A percentile compares a stretch with the other conserved stretches of the same genome.
These are phyloP conservation scores for Lodderomyces jiufengensis DNA, from an alignment of 1,139 yeast genomes.

Conservation along the genomic window DNA sequence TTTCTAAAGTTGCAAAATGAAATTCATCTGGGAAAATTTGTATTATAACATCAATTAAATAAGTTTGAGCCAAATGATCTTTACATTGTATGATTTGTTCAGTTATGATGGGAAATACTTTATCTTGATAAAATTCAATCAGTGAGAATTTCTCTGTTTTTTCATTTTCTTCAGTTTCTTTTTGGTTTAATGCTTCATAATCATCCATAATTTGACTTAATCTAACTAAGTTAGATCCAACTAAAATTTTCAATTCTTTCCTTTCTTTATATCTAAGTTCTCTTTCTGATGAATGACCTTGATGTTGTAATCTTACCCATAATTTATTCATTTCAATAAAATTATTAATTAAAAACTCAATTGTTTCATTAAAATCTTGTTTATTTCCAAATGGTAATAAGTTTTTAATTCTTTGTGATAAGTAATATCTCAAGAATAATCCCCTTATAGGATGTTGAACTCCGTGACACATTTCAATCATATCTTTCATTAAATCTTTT, in stretches of 20 bases:
- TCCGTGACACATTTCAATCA: slow-evolving; percentile 99
- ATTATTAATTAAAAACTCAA: slow-evolving; percentile 73
- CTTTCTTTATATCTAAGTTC: slow-evolving; percentile 74
- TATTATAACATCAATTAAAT: slow-evolving; percentile 79
- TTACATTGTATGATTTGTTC: slow-evolving; percentile 93
- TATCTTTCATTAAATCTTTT: slow-evolving; percentile 85
- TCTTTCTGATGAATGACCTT: slow-evolving; percentile 86
- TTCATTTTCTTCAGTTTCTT: slow-evolving; percentile 31
- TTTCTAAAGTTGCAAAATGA: slow-evolving; percentile 72
- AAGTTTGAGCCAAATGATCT: slow-evolving; percentile 89
- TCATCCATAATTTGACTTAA: slow-evolving; percentile 83
- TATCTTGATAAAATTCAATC: slow-evolving; percentile 51
- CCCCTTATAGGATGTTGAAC: slow-evolving; percentile 95
- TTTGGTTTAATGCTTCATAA: slow-evolving; percentile 30
- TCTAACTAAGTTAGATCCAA: slow-evolving; percentile 89
- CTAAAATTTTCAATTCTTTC: slow-evolving; percentile 83
- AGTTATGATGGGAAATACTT: slow-evolving; percentile 72
- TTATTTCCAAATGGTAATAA: slow-evolving; percentile 48
- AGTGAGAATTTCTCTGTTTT: slow-evolving; percentile 23
- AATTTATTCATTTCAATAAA: slow-evolving; percentile 96
- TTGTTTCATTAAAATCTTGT: slow-evolving; percentile 59
- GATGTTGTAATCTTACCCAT: slow-evolving; percentile 96
- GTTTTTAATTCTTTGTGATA: slow-evolving; percentile 80
- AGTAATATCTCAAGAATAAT: slow-evolving; percentile 79
- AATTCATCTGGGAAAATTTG: slow-evolving; percentile 95